Evolutionary conservation across 768 basidiomycete genomes (phyloP), one percentile per base, ranked within the genome.

Genomic region (Strobilomyces dryophilus): DNA sequence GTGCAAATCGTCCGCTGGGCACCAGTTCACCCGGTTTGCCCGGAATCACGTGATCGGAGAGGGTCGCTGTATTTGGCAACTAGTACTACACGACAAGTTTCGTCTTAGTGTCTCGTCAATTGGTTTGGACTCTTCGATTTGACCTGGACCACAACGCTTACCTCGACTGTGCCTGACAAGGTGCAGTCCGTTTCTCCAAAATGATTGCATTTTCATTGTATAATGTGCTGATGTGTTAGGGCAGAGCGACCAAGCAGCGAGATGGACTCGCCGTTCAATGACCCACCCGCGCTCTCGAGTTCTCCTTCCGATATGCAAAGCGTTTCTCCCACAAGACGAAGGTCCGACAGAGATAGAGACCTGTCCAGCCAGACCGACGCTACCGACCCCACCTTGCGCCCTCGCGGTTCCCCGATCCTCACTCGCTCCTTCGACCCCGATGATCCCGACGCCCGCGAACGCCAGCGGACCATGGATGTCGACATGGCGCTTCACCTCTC

Each of bases 381-480:
- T 48, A 70, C 73, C 54, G 76, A 82, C 40, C 57, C 64, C 24
- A 65, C 67, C 37, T 55, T 72, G 6, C 77, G 73, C 1, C 66
- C 78, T 45, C 77, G 84, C 21, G 77, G 76, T 51, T 87, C 87
- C 1, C 87, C 89, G 1, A 82, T 81, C 3, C 69, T 87, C 15
- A 66, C 71, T 1, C 80, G 86, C 40, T 77, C 86, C 9, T 78
- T 80, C 55, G 84, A 89, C 65, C 80, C 78, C 10, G 78, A 84
- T 73, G 85, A 90, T 64, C 83, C 87, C 0, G 81, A 89, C 49
- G 82, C 82, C 18, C 76, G 85, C 50, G 93, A 97, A 68, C 83
- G 94, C 18, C 94, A 98, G 74, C 81, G 89, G 34, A 84, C 91
- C 7, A 90, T 97, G 86, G 95, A 98, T 62, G 90, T 90, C 1